These are phyloP conservation scores for Fusarium sp. DNA, from an alignment of 2,329 filamentous ascomycete species.

Conservation along the genomic window DNA sequence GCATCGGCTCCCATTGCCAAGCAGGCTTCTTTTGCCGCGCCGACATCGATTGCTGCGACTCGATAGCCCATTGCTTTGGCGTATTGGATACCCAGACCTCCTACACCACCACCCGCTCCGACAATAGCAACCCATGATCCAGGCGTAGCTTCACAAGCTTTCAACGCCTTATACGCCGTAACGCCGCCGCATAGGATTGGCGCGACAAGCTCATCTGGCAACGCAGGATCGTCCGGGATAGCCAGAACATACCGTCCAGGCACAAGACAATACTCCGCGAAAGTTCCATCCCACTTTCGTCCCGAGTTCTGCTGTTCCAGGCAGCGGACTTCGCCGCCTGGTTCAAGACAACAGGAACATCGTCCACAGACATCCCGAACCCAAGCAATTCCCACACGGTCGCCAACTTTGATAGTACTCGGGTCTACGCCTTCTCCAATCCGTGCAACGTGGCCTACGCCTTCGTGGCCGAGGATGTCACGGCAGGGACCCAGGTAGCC, in stretches of 20 bases:
- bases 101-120: constrained; percentile 56
- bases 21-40: constrained; percentile 47
- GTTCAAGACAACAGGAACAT: constrained; percentile 51
- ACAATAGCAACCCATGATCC: constrained; percentile 53
- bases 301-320: constrained; percentile 50
- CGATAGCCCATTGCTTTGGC: constrained; percentile 57
- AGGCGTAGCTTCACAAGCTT: constrained; percentile 45
- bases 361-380: constrained; percentile 47
- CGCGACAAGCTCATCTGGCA: constrained; percentile 52
- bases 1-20: constrained; percentile 49
- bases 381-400: constrained; percentile 35
- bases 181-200: constrained; percentile 58
- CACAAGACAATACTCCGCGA: constrained; percentile 53
- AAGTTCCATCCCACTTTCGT: constrained; percentile 51
- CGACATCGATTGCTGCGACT: constrained; percentile 54
- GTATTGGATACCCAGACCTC: constrained; percentile 53
- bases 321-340: constrained; percentile 52
- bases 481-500: constrained; percentile 30
- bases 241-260: constrained; percentile 50
- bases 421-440: constrained; percentile 19
- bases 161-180: constrained; percentile 57
- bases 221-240: constrained; percentile 39
- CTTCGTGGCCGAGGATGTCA: constrained; percentile 37
- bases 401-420: not conserved
- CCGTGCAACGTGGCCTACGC: constrained; percentile 24